Conservation (phyloP, 306 rosid species). For the Citrullus amarus region DNA sequence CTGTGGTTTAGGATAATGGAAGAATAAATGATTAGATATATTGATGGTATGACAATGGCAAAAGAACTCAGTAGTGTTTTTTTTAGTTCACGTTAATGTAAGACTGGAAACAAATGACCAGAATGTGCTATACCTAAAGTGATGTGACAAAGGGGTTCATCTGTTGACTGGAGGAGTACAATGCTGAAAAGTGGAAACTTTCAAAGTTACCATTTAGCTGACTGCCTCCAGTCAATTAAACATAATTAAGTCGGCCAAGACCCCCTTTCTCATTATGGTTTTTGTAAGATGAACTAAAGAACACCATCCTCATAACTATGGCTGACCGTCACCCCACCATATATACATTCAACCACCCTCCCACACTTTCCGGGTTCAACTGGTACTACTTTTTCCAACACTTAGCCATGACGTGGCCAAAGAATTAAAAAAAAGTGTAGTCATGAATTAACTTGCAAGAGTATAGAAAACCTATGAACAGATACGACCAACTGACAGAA, state of each 20-base stretch:
- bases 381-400: not conserved
- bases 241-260: not conserved
- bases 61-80: no score
- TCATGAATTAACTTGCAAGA: not conserved
- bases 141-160: not conserved
- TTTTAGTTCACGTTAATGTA: not conserved
- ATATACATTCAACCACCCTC: not conserved
- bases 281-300: not conserved
- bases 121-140: not conserved
- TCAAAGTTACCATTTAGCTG: not conserved
- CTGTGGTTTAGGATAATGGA: no score
- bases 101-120: not conserved
- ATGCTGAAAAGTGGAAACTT: not conserved
- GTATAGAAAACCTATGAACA: not conserved
- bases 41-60: no score
- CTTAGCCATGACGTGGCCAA: not conserved
- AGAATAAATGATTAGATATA: no score
- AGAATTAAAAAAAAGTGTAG: not conserved
- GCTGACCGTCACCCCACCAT: not conserved
- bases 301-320: not conserved
- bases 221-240: not conserved
- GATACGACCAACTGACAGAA: not conserved
- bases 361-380: not conserved
- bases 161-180: not conserved
- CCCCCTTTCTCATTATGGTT: not conserved